Evolutionary conservation across 148 eudicot species (phyloP), one percentile per base, ranked within the genome.

Genomic region (Diospyros kaki): DNA sequence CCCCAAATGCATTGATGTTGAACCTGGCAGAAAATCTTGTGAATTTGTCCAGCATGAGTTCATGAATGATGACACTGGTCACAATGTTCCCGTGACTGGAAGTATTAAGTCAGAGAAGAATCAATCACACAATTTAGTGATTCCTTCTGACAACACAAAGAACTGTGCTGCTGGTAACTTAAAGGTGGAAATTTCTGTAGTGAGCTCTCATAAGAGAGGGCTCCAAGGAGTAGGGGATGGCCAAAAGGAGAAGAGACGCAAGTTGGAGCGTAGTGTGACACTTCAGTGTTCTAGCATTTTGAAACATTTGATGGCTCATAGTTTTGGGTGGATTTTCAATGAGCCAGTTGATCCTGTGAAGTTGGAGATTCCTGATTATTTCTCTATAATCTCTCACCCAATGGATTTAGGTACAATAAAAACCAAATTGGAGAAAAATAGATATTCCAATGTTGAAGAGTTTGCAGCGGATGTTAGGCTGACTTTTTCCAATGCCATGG

Each of bases 361-460:
- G 62, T 74, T 85, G 66, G 58, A 77, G 7, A 84, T 93, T 81
- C 90, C 89, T 40, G 99, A 95, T 82, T 95, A 95, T 64, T 86
- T 86, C 66, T 75, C 86, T n/a, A 74, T 95, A 44, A 83, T 95
- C 39, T 76, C 81, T 48, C 43, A 86, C 0, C 99, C 99, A 41
- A 95, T 95, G 99, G 99, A 95, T 86, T 84, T 95, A 78, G 99
- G 99, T 69, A 95, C 97, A 8, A 79, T 95, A 50, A 81, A 80
- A 41, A 45, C 66, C 56, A 92, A 87, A 51, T 73, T 95, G 76
- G 83, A 73, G 67, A 71, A 72, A 4, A 75, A 80, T 74, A n/a
- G 45, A n/a, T 95, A 92, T 77, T 58, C 45, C n/a, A 66, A 38
- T 67, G 75, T 73, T 11, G 93, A 87, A 58, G 91, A 89, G 73